Percentiles rank a stretch among this genome's conserved stretches.
Conservation (phyloP, 164 flowering plant genomes). For the Chloranthus sessilifolius region DNA sequence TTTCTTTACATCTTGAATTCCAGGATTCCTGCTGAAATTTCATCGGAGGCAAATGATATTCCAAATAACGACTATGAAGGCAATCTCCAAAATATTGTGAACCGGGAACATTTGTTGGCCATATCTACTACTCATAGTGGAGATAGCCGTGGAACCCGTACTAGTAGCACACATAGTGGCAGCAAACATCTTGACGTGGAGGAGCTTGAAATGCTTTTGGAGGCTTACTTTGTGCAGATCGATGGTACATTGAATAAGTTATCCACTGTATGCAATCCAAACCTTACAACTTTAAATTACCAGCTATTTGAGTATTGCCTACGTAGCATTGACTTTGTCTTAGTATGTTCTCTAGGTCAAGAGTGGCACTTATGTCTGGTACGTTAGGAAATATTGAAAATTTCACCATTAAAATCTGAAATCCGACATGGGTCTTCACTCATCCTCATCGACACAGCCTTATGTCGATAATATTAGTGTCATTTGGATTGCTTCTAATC, state of each 20-base stretch:
- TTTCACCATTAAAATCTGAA: too few species aligned
- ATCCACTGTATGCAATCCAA: constrained; percentile 55
- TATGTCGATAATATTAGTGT: too few species aligned
- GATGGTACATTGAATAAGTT: constrained; percentile 87
- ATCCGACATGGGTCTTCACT: too few species aligned
- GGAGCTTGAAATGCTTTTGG: constrained; percentile 96
- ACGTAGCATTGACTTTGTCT: too few species aligned
- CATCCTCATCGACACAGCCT: too few species aligned
- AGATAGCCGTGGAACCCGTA: constrained; percentile 59
- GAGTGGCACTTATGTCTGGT: too few species aligned
- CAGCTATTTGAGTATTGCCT: too few species aligned
- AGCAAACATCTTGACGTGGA: constrained; percentile 80
- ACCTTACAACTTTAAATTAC: not conserved
- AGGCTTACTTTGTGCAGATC: constrained; percentile 95
- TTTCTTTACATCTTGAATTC: not conserved
- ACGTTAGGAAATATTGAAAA: too few species aligned
- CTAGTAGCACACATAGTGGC: constrained; percentile 62
- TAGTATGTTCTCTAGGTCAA: too few species aligned
- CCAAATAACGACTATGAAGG: constrained; percentile 28
- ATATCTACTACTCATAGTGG: constrained; percentile 29
- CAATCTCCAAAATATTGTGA: constrained; percentile 29
- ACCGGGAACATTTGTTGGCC: constrained; percentile 33
- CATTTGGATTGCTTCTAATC: too few species aligned
- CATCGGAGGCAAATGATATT: constrained; percentile 35
- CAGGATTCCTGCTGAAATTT: constrained; percentile 48